A percentile compares a stretch with the other conserved stretches of the same genome.
Evolutionary conservation across 2,329 filamentous ascomycete genomes (phyloP).

Genomic region (Byssoonygena ceratinophila): DNA sequence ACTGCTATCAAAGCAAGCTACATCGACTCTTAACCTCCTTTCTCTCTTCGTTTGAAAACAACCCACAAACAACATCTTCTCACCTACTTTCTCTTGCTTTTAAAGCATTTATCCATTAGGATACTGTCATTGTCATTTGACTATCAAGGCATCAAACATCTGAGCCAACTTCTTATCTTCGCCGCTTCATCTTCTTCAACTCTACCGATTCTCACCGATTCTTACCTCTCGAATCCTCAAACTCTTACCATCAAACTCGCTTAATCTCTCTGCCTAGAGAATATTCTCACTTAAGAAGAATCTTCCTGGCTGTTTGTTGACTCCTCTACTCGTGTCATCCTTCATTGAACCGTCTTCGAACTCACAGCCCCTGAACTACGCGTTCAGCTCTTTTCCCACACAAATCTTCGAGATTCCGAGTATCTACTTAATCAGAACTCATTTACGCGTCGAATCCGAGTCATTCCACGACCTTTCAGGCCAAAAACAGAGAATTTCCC

Average conservation of each 20-base stretch:
- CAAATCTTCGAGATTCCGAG: background rate
- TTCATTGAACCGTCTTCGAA: background rate
- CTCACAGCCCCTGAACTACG: slow-evolving; percentile 5
- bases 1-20: background rate
- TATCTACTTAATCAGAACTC: slow-evolving; percentile 1
- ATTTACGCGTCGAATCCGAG: background rate
- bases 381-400: background rate
- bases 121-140: background rate
- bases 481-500: background rate
- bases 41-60: background rate
- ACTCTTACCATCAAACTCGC: background rate
- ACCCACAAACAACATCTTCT: background rate
- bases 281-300: background rate
- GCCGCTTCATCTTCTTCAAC: background rate
- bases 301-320: background rate
- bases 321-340: background rate
- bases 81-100: background rate
- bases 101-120: background rate
- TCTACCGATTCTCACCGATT: background rate
- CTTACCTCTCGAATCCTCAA: background rate
- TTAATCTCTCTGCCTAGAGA: background rate
- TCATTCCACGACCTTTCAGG: background rate
- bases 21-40: background rate
- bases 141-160: too few species aligned
- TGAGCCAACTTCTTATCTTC: background rate